Percentiles rank a stretch among this genome's conserved stretches.
Conservation (phyloP, 1,284 basidiomycete genomes). For the Bondarzewia mesenterica region DNA sequence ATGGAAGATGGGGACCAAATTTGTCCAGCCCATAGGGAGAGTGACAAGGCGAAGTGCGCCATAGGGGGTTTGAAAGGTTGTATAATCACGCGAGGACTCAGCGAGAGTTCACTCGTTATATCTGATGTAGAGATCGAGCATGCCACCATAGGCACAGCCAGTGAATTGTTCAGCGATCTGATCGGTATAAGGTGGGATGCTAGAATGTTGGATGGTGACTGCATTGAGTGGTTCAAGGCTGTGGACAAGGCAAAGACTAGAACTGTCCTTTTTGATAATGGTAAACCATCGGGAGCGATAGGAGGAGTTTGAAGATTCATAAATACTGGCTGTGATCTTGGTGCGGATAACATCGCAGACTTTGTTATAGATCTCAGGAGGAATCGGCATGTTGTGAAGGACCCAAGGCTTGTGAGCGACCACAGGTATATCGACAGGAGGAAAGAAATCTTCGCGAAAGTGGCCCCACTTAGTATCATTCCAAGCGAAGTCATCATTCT, state of each 20-base stretch:
- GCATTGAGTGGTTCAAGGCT: conserved; percentile 15
- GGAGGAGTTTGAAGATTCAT: conserved; percentile 26
- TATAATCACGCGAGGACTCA: not conserved
- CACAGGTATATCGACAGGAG: conserved; percentile 7
- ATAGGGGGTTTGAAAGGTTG: not conserved
- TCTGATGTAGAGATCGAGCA: conserved; percentile 8
- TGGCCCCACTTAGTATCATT: not conserved
- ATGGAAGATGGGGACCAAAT: not conserved
- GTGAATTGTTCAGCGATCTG: conserved; percentile 24
- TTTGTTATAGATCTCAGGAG: conserved; percentile 19
- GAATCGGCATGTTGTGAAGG: conserved; percentile 18
- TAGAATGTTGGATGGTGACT: conserved; percentile 26
- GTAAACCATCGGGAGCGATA: conserved; percentile 21
- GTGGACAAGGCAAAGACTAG: conserved; percentile 3
- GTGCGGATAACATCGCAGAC: conserved; percentile 23
- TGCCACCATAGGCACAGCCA: conserved; percentile 15
- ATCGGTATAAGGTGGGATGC: conserved; percentile 22
- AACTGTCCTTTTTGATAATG: conserved; percentile 13
- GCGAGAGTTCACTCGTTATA: conserved; percentile 7
- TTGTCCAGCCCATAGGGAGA: not conserved
- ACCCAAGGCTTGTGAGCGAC: conserved; percentile 24
- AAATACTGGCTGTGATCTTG: conserved; percentile 26
- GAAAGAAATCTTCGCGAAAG: not conserved
- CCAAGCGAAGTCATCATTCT: not conserved
- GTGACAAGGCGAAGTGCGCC: not conserved